These are phyloP conservation scores for Aciculoconidium aculeatum DNA, from an alignment of 805 yeast genomes.

Conservation along the genomic window DNA sequence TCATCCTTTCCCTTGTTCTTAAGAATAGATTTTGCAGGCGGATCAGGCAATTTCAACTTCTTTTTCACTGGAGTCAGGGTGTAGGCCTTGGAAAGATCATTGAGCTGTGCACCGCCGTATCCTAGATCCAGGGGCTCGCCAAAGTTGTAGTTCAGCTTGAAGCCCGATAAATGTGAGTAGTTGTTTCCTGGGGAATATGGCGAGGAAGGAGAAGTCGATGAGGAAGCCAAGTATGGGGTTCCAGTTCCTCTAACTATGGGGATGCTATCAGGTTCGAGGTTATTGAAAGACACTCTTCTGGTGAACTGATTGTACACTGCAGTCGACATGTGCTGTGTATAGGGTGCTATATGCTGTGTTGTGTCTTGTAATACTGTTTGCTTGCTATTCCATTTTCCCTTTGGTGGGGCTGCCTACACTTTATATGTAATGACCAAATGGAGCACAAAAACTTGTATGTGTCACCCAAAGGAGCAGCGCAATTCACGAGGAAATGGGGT, in stretches of 20 bases:
- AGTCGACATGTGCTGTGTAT: conserved; percentile 1
- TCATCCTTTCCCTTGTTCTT: conserved; percentile 29
- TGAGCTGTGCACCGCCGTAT: conserved; percentile 13
- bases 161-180: conserved; percentile 12
- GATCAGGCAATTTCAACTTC: conserved; percentile 18
- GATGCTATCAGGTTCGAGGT: conserved; percentile 23
- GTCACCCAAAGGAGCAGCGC: too few relatives aligned
- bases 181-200: conserved; percentile 1
- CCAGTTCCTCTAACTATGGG: too few relatives aligned
- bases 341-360: not conserved
- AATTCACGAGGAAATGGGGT: too few relatives aligned
- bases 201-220: conserved; percentile 3
- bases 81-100: conserved; percentile 15
- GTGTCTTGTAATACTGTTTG: not conserved
- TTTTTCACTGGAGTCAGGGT: conserved; percentile 9
- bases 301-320: conserved; percentile 13
- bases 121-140: conserved; percentile 12
- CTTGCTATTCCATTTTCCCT: not conserved
- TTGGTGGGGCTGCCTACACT: too few relatives aligned
- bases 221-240: conserved; percentile 1
- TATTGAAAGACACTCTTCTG: conserved; percentile 42
- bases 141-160: conserved; percentile 5
- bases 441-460: too few relatives aligned
- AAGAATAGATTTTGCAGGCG: conserved; percentile 35
- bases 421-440: too few relatives aligned